Evolutionary conservation across 306 rosid species (phyloP).

Genomic region (Datisca glomerata): DNA sequence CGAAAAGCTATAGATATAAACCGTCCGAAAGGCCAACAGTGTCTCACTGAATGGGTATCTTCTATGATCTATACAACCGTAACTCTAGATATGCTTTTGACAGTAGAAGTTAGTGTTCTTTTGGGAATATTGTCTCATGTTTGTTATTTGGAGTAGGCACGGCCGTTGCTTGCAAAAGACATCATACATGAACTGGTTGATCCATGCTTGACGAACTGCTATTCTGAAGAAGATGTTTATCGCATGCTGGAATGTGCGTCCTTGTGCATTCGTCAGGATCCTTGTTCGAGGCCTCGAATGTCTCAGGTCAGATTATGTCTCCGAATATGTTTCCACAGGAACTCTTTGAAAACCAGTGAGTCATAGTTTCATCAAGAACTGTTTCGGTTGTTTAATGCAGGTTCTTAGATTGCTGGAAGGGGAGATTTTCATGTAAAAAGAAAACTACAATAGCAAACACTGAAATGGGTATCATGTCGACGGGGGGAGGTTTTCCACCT

Average conservation of each 20-base stretch:
- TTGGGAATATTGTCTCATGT: too few relatives aligned
- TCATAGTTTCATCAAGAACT: too few relatives aligned
- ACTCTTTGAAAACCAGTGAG: too few relatives aligned
- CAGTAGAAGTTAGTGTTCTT: too few relatives aligned
- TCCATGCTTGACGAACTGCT: conserved; percentile 46
- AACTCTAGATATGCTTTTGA: too few relatives aligned
- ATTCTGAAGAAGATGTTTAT: conserved; percentile 41
- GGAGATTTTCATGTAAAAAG: neutral
- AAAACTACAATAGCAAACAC: too few relatives aligned
- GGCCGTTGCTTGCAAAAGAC: conserved; percentile 55
- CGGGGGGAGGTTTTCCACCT: too few relatives aligned
- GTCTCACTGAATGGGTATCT: conserved; percentile 91
- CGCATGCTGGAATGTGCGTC: conserved; percentile 75
- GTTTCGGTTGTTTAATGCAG: neutral
- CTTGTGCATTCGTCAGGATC: conserved; percentile 60
- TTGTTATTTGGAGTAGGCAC: conserved; percentile 41
- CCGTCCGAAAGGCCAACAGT: conserved; percentile 84
- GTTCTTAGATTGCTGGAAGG: neutral
- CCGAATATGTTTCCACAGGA: too few relatives aligned
- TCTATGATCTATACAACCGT: too few relatives aligned
- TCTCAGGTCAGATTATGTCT: too few relatives aligned
- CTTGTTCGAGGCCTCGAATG: conserved; percentile 76
- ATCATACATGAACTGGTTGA: conserved; percentile 50
- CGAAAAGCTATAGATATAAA: conserved; percentile 76
- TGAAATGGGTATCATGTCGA: too few relatives aligned